Evolutionary conservation across 331 rosid genomes (phyloP).

Genomic region (Cucumis variabilis): DNA sequence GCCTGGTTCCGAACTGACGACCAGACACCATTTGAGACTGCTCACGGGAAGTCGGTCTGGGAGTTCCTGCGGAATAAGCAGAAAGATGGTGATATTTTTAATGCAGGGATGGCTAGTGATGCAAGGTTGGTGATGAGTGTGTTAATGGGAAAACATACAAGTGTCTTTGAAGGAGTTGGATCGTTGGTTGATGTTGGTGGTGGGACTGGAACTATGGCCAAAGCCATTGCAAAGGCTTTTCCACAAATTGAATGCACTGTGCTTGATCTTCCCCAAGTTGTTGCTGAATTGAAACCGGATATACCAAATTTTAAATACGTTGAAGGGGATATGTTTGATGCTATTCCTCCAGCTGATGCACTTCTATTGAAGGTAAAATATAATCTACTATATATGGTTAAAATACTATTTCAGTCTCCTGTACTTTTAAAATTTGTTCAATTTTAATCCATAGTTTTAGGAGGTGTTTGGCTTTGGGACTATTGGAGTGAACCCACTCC

Average conservation of each 20-base stretch:
- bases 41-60: neutral
- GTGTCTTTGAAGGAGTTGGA: constrained; percentile 38
- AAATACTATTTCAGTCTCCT: too few relatives aligned
- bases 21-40: neutral
- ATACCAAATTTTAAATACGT: constrained; percentile 31
- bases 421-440: too few relatives aligned
- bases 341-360: constrained; percentile 42
- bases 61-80: neutral
- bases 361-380: constrained; percentile 41
- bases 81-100: neutral
- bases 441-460: too few relatives aligned
- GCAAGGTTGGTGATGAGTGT: constrained; percentile 21
- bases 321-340: constrained; percentile 45
- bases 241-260: constrained; percentile 37
- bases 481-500: too few relatives aligned
- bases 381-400: too few relatives aligned
- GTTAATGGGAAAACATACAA: neutral
- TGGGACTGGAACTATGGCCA: constrained; percentile 44
- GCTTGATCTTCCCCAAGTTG: constrained; percentile 43
- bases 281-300: constrained; percentile 9
- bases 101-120: constrained; percentile 45
- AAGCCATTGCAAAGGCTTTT: constrained; percentile 33
- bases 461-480: too few relatives aligned
- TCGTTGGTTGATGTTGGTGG: constrained; percentile 52
- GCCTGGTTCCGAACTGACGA: neutral